Conservation (phyloP, 73 alveolate genomes). For the Tetrahymena elliotti region DNA sequence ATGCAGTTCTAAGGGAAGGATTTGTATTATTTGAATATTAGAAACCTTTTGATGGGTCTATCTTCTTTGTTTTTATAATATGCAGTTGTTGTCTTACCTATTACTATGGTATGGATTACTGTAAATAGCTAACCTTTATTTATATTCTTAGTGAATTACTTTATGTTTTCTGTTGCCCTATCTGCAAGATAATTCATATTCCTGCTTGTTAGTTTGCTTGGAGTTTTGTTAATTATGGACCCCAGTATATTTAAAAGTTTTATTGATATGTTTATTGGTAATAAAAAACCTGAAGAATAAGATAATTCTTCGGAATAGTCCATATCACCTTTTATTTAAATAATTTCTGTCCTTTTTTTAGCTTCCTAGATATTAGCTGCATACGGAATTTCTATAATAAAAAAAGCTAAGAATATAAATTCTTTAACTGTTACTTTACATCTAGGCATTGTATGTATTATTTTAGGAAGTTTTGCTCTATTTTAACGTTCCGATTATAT, state of each 20-base stretch:
- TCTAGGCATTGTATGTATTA: not conserved
- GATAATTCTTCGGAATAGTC: not conserved
- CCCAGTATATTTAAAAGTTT: not conserved
- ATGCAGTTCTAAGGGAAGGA: not conserved
- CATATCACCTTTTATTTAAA: not conserved
- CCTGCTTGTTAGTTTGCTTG: not conserved
- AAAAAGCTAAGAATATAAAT: not conserved
- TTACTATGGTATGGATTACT: not conserved
- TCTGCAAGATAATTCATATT: not conserved
- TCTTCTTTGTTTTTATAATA: not conserved
- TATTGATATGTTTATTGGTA: not conserved
- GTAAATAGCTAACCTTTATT: not conserved
- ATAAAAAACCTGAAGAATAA: not conserved
- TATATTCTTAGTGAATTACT: not conserved
- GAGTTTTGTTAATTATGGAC: not conserved
- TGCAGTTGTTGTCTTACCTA: not conserved
- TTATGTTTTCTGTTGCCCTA: not conserved
- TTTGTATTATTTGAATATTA: not conserved
- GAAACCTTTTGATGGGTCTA: not conserved
- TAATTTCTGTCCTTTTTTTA: not conserved
- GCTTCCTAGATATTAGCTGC: not conserved
- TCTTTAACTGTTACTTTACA: not conserved
- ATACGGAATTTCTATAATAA: not conserved
- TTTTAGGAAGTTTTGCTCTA: not conserved
- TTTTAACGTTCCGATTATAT: not conserved